Conservation (phyloP, 306 rosid genomes). For the Pyrus bretschneideri region DNA sequence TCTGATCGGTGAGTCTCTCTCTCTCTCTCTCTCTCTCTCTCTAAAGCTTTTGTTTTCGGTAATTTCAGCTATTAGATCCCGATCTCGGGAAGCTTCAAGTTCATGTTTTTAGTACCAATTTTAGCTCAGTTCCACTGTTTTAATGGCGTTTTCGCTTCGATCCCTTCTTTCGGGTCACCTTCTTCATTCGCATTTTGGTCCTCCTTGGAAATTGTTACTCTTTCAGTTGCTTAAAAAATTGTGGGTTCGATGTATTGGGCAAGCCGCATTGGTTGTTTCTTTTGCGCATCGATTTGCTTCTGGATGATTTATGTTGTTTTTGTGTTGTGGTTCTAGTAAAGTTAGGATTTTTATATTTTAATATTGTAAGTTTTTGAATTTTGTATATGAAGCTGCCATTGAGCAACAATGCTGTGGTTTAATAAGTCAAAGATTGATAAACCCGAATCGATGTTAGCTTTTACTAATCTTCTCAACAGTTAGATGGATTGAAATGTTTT, state of each 20-base stretch:
- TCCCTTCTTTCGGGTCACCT: conserved; percentile 22
- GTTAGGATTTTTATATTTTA: background rate
- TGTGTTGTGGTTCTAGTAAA: background rate
- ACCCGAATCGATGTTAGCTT: background rate
- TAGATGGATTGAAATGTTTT: background rate
- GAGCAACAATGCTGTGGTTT: background rate
- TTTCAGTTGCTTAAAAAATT: background rate
- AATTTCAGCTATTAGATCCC: conserved; percentile 59
- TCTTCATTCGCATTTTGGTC: conserved; percentile 22
- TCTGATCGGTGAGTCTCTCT: conserved; percentile 97
- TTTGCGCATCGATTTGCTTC: background rate
- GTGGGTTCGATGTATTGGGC: background rate
- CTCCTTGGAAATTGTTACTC: background rate
- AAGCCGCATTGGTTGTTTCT: background rate
- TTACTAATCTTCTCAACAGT: background rate
- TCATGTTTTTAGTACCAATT: conserved; percentile 32
- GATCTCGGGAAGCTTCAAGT: conserved; percentile 24
- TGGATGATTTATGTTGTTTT: background rate
- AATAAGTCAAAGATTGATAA: background rate
- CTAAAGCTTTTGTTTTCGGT: conserved; percentile 18
- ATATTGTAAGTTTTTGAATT: background rate
- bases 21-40: conserved; percentile 16
- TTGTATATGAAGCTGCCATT: background rate
- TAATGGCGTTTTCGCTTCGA: conserved; percentile 14
- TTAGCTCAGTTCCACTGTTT: conserved; percentile 40